phyloP scores from a whole-genome alignment of 1,139 yeast genomes.

The Spathaspora sp. region DNA sequence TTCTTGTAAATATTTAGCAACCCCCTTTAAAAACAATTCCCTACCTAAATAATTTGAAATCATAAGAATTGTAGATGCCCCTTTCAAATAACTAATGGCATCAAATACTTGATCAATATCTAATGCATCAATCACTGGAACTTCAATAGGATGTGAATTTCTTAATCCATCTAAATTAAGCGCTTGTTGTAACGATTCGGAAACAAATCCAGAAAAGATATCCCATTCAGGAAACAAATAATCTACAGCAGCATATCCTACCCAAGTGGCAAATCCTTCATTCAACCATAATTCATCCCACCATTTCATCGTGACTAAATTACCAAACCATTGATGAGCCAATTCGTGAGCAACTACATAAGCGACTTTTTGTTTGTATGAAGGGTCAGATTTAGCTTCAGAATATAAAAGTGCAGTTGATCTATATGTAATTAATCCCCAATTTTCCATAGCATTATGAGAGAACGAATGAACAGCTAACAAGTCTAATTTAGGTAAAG shows the following conservation, averaged over 20 bases:
- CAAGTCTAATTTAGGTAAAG: slow-evolving; percentile 72
- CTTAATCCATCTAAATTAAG: slow-evolving; percentile 69
- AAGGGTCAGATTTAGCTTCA: slow-evolving; percentile 62
- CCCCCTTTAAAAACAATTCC: slow-evolving; percentile 68
- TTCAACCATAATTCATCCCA: slow-evolving; percentile 94
- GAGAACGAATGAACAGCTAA: slow-evolving; percentile 76
- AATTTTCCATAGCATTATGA: slow-evolving; percentile 89
- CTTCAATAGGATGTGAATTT: slow-evolving; percentile 84
- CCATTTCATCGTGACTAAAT: slow-evolving; percentile 91
- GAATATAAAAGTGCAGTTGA: slow-evolving; percentile 72
- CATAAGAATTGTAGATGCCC: slow-evolving; percentile 76
- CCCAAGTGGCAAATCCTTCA: slow-evolving; percentile 90
- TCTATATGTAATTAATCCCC: slow-evolving; percentile 85
- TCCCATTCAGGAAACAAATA: slow-evolving; percentile 84
- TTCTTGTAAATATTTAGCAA: slow-evolving; percentile 63
- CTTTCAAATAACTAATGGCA: slow-evolving; percentile 80
- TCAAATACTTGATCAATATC: slow-evolving; percentile 87
- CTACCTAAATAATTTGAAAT: slow-evolving; percentile 67
- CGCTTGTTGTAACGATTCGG: slow-evolving; percentile 69
- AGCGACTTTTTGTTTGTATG: slow-evolving; percentile 74
- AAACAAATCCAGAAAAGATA: slow-evolving; percentile 73
- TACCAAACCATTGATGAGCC: slow-evolving; percentile 95
- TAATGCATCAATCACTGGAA: slow-evolving; percentile 75
- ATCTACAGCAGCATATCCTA: slow-evolving; percentile 79
- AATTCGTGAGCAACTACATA: slow-evolving; percentile 89